phyloP scores from a whole-genome alignment of 192 early-diverging fungal species.

The Coemansia sp. region DNA sequence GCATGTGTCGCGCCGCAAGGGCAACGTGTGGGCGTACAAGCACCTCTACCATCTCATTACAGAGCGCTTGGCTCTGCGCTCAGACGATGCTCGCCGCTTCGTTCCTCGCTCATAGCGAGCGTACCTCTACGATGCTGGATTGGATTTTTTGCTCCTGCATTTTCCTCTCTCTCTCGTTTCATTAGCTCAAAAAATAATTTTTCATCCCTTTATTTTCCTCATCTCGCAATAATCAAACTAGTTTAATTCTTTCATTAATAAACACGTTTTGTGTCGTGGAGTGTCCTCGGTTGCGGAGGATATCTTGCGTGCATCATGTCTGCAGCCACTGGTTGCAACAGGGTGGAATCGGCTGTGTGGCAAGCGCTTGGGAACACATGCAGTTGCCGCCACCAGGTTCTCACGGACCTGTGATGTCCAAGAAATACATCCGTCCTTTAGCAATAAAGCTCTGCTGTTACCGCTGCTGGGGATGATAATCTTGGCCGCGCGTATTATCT shows the following conservation, averaged over 20 bases:
- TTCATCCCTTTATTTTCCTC: no score
- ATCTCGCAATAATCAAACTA: no score
- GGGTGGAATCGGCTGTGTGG: neutral
- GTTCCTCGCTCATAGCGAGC: slow-evolving; percentile 9
- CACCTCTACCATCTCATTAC: slow-evolving; percentile 66
- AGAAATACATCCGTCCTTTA: neutral
- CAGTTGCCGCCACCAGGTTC: neutral
- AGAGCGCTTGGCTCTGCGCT: slow-evolving; percentile 48
- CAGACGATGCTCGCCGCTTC: slow-evolving; percentile 37
- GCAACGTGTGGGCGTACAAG: slow-evolving; percentile 79
- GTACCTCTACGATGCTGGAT: no score
- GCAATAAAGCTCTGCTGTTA: neutral
- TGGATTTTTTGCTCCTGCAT: no score
- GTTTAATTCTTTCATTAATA: no score
- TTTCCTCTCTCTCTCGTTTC: no score
- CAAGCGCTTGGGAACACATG: neutral
- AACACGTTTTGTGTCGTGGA: no score
- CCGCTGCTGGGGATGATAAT: neutral
- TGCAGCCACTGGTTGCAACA: no score
- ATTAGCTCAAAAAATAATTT: no score
- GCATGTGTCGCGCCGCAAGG: slow-evolving; percentile 68
- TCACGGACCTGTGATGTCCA: slow-evolving; percentile 1
- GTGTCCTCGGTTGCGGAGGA: no score
- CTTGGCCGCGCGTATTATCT: neutral
- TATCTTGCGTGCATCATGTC: no score